A percentile compares a stretch with the other conserved stretches of the same genome.
These are phyloP conservation scores for Letharia columbiana DNA, from an alignment of 495 filamentous ascomycete species.

Conservation along the genomic window DNA sequence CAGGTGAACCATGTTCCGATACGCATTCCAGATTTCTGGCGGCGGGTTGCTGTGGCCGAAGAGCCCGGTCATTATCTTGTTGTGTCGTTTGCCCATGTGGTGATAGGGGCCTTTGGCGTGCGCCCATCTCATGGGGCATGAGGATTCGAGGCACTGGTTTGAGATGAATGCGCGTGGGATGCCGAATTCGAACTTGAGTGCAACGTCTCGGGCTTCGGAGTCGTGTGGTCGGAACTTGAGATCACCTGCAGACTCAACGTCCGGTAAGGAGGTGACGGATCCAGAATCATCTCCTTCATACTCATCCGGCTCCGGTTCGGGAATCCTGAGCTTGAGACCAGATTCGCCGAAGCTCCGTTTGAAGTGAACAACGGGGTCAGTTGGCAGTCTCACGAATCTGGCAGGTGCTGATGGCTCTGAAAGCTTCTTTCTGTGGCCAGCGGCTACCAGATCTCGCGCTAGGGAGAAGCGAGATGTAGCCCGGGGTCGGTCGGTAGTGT, in stretches of 20 bases:
- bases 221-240: neutral
- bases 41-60: neutral
- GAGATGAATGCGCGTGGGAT: neutral
- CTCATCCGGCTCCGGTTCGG: neutral
- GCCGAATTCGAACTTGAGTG: neutral
- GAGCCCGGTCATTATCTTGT: neutral
- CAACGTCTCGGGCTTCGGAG: neutral
- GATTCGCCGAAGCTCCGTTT: neutral
- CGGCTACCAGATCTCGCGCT: neutral
- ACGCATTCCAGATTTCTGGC: neutral
- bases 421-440: neutral
- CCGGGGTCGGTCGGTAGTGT: neutral
- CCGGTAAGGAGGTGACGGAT: neutral
- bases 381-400: neutral
- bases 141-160: neutral
- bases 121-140: neutral
- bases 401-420: neutral
- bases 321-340: neutral
- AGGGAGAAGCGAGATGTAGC: neutral
- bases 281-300: neutral
- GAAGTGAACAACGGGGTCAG: neutral
- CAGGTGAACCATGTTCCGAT: neutral
- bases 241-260: neutral
- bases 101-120: neutral
- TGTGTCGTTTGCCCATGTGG: neutral